phyloP scores from a whole-genome alignment of 257 asterid genomes.

The Nicotiana tabacum region DNA sequence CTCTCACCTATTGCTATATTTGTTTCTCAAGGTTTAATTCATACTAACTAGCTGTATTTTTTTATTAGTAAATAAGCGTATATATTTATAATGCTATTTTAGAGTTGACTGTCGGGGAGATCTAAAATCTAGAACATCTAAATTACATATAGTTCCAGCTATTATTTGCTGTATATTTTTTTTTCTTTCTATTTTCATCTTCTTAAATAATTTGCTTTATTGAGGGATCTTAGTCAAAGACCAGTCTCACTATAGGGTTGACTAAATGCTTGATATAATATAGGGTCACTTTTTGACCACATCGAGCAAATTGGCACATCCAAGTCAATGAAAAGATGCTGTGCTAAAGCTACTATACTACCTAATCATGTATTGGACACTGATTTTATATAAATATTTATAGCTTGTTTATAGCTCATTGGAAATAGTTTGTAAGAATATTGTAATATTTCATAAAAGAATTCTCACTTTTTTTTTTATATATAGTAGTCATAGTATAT shows the following conservation, averaged over 20 bases:
- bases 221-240: constrained; percentile 6
- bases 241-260: neutral
- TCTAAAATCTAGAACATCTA: neutral
- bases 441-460: too few species aligned
- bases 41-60: neutral
- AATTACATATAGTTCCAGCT: neutral
- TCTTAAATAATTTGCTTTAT: neutral
- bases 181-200: neutral
- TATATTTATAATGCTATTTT: neutral
- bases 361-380: too few species aligned
- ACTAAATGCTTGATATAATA: neutral
- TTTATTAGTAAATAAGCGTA: neutral
- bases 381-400: too few species aligned
- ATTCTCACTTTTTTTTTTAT: too few species aligned
- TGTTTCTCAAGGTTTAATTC: neutral
- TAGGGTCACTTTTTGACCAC: neutral
- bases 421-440: too few species aligned
- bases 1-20: too few species aligned
- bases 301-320: neutral
- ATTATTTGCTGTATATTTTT: neutral
- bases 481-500: too few species aligned
- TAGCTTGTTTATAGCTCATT: too few species aligned
- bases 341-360: neutral
- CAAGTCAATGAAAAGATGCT: constrained; percentile 6
- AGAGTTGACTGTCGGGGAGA: neutral